Evolutionary conservation across 2,329 filamentous ascomycete genomes (phyloP).

Genomic region (Penicillium sp.): DNA sequence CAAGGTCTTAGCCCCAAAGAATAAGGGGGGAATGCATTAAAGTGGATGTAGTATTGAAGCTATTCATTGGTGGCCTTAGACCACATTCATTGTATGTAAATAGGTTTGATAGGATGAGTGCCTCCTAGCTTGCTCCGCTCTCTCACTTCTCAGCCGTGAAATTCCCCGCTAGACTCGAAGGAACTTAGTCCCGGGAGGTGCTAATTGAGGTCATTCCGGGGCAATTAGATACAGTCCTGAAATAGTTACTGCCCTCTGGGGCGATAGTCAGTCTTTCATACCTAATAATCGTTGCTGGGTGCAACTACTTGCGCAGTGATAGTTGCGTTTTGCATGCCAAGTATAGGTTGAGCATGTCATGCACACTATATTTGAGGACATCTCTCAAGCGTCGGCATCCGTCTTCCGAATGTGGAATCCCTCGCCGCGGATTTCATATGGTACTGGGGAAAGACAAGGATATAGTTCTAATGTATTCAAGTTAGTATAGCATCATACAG

Average conservation of each 20-base stretch:
- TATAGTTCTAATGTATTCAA: no score
- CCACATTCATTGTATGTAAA: neutral
- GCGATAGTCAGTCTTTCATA: neutral
- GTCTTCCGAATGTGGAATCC: neutral
- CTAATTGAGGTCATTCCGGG: neutral
- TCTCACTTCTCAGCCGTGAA: neutral
- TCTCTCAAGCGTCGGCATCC: neutral
- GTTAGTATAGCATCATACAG: neutral
- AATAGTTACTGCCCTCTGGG: neutral
- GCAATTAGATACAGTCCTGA: neutral
- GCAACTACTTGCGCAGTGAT: neutral
- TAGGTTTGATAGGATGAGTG: constrained; percentile 2
- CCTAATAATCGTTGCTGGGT: neutral
- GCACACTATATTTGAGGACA: neutral
- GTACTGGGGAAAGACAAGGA: neutral
- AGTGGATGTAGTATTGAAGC: neutral
- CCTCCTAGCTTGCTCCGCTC: neutral
- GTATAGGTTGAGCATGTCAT: neutral
- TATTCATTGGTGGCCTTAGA: neutral
- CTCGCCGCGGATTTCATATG: neutral
- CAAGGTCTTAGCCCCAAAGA: neutral
- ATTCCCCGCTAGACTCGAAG: neutral
- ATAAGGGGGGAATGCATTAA: neutral
- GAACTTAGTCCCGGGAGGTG: neutral
- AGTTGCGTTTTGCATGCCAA: neutral